Evolutionary conservation across 495 filamentous ascomycete species (phyloP).

Genomic region (Penicillium lagena): DNA sequence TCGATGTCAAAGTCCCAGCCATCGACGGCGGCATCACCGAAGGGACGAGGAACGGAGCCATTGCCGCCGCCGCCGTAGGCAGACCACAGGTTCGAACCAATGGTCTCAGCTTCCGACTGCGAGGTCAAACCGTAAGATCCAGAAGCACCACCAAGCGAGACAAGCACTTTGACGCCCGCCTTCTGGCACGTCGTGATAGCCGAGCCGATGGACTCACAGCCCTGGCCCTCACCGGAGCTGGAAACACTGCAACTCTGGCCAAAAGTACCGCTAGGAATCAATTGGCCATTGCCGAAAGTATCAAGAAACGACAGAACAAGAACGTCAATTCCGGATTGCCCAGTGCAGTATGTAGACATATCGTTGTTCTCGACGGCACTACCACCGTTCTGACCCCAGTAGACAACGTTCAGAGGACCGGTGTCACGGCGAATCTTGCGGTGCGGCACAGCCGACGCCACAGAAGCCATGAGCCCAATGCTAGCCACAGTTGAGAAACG

Average conservation of each 20-base stretch:
- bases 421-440: constrained; percentile 11
- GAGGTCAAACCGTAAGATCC: constrained; percentile 33
- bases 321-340: constrained; percentile 37
- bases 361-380: constrained; percentile 35
- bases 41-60: constrained; percentile 33
- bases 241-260: constrained; percentile 17
- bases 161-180: constrained; percentile 41
- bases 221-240: constrained; percentile 12
- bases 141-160: constrained; percentile 42
- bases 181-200: constrained; percentile 46
- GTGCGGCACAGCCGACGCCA: constrained; percentile 21
- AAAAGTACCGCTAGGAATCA: constrained; percentile 19
- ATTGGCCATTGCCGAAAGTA: constrained; percentile 23
- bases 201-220: constrained; percentile 38
- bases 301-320: constrained; percentile 49
- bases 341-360: constrained; percentile 31
- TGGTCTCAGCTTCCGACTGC: constrained; percentile 32
- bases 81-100: constrained; percentile 47
- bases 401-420: constrained; percentile 30
- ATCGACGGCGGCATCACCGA: constrained; percentile 47
- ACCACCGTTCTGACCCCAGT: constrained; percentile 40
- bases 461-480: constrained; percentile 22
- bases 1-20: constrained; percentile 54
- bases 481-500: constrained; percentile 14
- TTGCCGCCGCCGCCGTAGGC: constrained; percentile 41